Base-by-base conservation (phyloP, 140 eudicot genomes). In the Oenanthe javanica region DNA sequence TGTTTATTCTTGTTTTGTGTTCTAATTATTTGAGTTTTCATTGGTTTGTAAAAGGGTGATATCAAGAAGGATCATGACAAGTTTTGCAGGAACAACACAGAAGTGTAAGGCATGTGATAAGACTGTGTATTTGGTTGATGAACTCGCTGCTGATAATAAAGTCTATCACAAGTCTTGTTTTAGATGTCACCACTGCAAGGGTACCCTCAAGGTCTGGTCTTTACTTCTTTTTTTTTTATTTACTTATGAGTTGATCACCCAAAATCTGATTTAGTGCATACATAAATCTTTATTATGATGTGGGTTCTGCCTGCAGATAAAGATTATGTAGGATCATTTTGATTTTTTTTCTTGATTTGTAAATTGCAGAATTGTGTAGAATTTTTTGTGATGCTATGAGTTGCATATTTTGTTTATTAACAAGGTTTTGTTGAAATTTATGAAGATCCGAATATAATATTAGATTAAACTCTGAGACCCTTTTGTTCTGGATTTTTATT, bases 91-190 rank as follows among this genome's bases (percentile, higher is more conserved):
- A 31, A 93, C 98, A 75, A 93, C 97, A 25, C 97, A 93, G 84
- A 93, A 93, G 80, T 93, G 98, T 36, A 93, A 93, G 82, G 97
- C 97, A 38, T 93, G 98, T 88, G 97, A 93, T 75, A 91, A 93
- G 86, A 93, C 93, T 48, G 98, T 93, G 12, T 91, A 93, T 73
- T 89, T 91, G 83, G 92, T 93, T 82, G 98, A 91, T 85, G 92
- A 91, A 81, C 89, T 93, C 79, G 80, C 95, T 54, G 94, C 91
- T 83, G 98, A 93, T 82, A 81, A 81, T 74, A 91, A 83, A 73
- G 92, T 89, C 43, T 93, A 84, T 86, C 98, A 93, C 72, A 93
- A 85, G 79, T 85, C 93, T 86, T 93, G 98, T 82, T 93, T 93
- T 82, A 86, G 96, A 91, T 93, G 98, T 83, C 97, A 91, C 83